phyloP scores from a whole-genome alignment of 352 stramenopile species.

The Globisporangium acanthophoron region DNA sequence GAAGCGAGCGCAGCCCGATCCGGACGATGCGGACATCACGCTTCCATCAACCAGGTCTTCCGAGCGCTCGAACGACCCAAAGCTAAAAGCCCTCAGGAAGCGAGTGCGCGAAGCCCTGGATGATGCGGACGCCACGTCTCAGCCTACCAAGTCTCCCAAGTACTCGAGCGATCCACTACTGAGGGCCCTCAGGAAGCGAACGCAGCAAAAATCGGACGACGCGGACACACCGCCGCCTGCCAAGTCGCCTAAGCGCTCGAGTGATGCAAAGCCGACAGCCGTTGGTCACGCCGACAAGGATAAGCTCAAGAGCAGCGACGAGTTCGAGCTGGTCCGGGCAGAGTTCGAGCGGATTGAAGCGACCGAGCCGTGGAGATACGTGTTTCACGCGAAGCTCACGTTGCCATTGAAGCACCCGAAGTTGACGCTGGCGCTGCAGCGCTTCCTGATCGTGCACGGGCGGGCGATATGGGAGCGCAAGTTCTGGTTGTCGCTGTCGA shows the following conservation, averaged over 20 bases:
- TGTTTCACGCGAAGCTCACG: conserved; percentile 16
- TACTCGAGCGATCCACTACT: too few relatives aligned
- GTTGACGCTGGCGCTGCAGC: conserved; percentile 11
- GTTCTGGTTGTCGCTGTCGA: conserved; percentile 24
- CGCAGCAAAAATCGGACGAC: too few relatives aligned
- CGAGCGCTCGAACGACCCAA: too few relatives aligned
- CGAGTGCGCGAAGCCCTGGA: too few relatives aligned
- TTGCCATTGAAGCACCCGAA: conserved; percentile 16
- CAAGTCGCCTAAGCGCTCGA: neutral
- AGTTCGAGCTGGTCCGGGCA: conserved; percentile 8
- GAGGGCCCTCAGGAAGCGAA: too few relatives aligned
- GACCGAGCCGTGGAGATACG: conserved; percentile 19
- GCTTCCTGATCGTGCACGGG: conserved; percentile 17
- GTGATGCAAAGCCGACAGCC: neutral
- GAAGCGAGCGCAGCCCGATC: too few relatives aligned
- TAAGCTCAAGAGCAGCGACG: neutral
- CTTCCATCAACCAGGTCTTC: too few relatives aligned
- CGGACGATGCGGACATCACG: too few relatives aligned
- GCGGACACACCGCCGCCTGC: too few relatives aligned
- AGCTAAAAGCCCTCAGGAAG: too few relatives aligned
- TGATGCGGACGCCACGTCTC: too few relatives aligned
- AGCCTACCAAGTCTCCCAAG: too few relatives aligned
- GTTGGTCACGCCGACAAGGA: neutral
- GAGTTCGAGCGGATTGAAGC: conserved; percentile 18
- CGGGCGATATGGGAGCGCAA: conserved; percentile 28